These are phyloP conservation scores for Candida berthetii DNA, from an alignment of 805 yeast species.

Conservation along the genomic window DNA sequence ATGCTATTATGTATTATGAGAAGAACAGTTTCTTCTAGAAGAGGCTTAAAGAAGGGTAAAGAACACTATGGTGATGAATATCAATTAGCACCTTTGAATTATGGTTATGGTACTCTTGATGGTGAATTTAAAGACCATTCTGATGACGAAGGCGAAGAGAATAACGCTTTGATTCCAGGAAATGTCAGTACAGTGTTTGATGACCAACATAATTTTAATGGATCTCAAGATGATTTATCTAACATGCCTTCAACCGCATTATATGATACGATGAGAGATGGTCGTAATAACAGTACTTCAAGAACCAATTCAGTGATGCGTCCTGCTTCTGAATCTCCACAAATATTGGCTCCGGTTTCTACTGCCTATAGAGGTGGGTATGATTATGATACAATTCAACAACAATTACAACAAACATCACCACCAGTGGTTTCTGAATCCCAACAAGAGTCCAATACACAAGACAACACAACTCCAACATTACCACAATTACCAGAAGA, in stretches of 20 bases:
- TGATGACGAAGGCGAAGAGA: slow-evolving; percentile 11
- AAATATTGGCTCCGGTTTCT: slow-evolving; percentile 12
- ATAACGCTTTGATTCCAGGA: slow-evolving; percentile 7
- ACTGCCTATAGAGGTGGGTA: slow-evolving; percentile 16
- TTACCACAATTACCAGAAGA: background rate
- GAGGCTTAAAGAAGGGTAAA: slow-evolving; percentile 8
- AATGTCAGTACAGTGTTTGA: slow-evolving; percentile 4
- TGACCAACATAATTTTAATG: slow-evolving; percentile 7
- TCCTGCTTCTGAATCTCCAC: slow-evolving; percentile 2
- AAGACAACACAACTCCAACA: background rate
- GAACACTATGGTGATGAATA: slow-evolving; percentile 12
- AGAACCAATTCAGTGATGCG: background rate
- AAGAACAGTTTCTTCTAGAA: slow-evolving; percentile 45
- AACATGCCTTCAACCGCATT: slow-evolving; percentile 11
- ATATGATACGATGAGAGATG: slow-evolving; percentile 14
- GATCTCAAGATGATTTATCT: slow-evolving; percentile 11
- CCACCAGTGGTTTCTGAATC: background rate
- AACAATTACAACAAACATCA: background rate
- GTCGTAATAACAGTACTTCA: slow-evolving; percentile 5
- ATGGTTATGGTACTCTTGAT: slow-evolving; percentile 21
- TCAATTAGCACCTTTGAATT: slow-evolving; percentile 18
- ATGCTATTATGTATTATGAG: slow-evolving; percentile 67
- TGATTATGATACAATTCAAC: slow-evolving; percentile 3
- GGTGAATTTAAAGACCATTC: slow-evolving; percentile 8
- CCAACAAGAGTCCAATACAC: background rate